Conservation (phyloP, 169 alveolate species). For the Cytauxzoon felis region DNA sequence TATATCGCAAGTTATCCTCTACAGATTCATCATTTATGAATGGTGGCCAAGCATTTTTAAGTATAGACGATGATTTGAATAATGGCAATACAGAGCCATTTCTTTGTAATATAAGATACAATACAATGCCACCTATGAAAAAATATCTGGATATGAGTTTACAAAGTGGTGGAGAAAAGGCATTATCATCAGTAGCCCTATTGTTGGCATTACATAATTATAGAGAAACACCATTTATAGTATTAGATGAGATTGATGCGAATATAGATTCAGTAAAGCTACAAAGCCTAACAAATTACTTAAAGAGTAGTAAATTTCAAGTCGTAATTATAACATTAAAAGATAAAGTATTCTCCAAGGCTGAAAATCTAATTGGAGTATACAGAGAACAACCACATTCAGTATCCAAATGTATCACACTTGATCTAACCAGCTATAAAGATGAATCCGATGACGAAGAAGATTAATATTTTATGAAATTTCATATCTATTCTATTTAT, state of each 20-base stretch:
- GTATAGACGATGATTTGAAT: conserved; percentile 61
- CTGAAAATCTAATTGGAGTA: conserved; percentile 83
- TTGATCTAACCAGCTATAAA: conserved; percentile 63
- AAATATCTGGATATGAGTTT: conserved; percentile 64
- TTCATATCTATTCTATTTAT: background rate
- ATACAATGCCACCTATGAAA: conserved; percentile 76
- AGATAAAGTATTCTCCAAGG: conserved; percentile 77
- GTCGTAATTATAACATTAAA: conserved; percentile 83
- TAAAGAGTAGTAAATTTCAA: conserved; percentile 73
- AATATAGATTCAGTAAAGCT: conserved; percentile 86
- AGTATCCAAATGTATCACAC: conserved; percentile 70
- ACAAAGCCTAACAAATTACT: conserved; percentile 67
- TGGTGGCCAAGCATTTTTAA: conserved; percentile 72
- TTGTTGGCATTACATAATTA: conserved; percentile 85
- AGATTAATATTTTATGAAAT: background rate
- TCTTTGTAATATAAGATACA: conserved; percentile 66
- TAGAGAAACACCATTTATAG: conserved; percentile 85
- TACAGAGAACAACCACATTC: conserved; percentile 62
- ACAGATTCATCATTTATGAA: conserved; percentile 49
- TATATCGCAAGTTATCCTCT: conserved; percentile 63
- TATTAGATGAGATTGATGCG: conserved; percentile 92
- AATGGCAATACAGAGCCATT: conserved; percentile 68
- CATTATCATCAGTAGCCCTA: conserved; percentile 90
- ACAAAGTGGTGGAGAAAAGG: conserved; percentile 94
- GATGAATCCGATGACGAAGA: background rate